Evolutionary conservation across 2,329 filamentous ascomycete genomes (phyloP), one percentile per base, ranked within the genome.

Genomic region (Diaporthe aspalathi): DNA sequence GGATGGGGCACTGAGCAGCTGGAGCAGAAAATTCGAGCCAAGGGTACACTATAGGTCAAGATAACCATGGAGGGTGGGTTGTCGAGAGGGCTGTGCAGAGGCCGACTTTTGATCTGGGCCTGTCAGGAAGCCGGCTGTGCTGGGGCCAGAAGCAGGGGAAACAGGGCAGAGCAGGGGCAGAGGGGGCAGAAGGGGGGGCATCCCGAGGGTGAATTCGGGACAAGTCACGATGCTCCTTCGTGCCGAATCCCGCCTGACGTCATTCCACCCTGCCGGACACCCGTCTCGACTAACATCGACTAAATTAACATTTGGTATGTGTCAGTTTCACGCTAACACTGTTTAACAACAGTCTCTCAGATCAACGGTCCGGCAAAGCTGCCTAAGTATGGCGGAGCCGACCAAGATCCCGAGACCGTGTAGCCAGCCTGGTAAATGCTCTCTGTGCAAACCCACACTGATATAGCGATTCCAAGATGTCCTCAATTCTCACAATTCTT

Each of bases 201-300:
- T 6, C 14, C 27, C 35, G 29, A 20, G 52, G 29, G 9, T 54
- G 29, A 65, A 50, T 6, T 50, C 45, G 29, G 60, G 29, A 50
- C 45, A 12, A n/a, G n/a, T 65, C 60, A 14, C 60, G 29, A 65
- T 65, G 29, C 43, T 11, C 14, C 11, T 50, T 32, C 27, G 60
- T 63, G 43, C 60, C 60, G 60, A 50, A 50, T 20, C 3, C 60
- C 43, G 60, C 60, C 60, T 65, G 60, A 65, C 60, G 60, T 65
- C 60, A 65, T 65, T 50, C 6, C 29, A 16, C 5, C 29, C 60
- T 65, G 43, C 60, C 60, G 60, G n/a, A 50, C 43, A 65, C 12
- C 60, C 60, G 43, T 65, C 16, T 35, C 6, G 32, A 38, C 60
- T 65, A 65, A 50, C 60, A 16, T 49, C 49, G 35, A 45, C n/a